Conservation (phyloP, 768 basidiomycete species). For the Mycena leptocephala region DNA sequence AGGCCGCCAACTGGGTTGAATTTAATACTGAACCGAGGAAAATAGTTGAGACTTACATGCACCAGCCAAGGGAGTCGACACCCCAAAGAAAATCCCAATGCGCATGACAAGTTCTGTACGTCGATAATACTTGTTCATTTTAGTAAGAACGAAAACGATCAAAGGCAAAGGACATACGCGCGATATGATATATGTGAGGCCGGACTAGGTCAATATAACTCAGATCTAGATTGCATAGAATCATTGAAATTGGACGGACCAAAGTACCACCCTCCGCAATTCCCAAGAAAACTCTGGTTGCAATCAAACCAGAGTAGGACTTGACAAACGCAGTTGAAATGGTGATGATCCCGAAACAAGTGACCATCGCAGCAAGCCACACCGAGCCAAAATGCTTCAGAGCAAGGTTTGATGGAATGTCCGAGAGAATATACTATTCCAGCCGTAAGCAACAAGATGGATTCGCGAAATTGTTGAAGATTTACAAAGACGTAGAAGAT, state of each 20-base stretch:
- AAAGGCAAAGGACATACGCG: constrained; percentile 48
- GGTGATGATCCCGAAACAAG: constrained; percentile 55
- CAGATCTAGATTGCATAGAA: background rate
- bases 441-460: background rate
- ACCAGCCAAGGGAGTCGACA: constrained; percentile 52
- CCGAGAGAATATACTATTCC: constrained; percentile 53
- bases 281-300: constrained; percentile 58
- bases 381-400: constrained; percentile 59
- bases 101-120: constrained; percentile 53
- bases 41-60: constrained; percentile 47
- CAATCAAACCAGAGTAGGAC: constrained; percentile 52
- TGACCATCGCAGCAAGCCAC: constrained; percentile 56
- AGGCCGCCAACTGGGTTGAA: constrained; percentile 54
- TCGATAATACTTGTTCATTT: constrained; percentile 51
- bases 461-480: background rate
- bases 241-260: constrained; percentile 42
- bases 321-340: constrained; percentile 59
- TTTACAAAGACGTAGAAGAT: constrained; percentile 59
- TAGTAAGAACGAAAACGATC: background rate
- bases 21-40: background rate
- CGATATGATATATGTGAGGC: constrained; percentile 56
- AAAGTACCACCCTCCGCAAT: constrained; percentile 61
- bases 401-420: constrained; percentile 60
- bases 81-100: constrained; percentile 54
- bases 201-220: constrained; percentile 45